Evolutionary conservation across 768 basidiomycete species (phyloP), one percentile per base, ranked within the genome.

Genomic region (Termitomyces sp.): DNA sequence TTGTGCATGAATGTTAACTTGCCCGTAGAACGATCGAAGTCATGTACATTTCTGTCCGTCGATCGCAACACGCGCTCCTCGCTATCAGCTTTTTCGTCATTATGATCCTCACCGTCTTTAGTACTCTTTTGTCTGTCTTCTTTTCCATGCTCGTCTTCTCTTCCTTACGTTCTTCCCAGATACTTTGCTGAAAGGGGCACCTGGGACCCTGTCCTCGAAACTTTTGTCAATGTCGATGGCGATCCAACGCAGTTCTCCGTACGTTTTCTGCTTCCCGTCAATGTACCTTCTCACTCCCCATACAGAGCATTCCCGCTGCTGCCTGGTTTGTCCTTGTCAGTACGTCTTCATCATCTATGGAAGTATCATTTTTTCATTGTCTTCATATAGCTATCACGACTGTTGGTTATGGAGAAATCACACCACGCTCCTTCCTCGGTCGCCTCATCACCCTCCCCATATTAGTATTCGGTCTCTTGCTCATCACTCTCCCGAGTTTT

Each of bases 121-220:
- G 92, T 60, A 95, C 93, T 0, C 75, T 94, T 14, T 67, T 95
- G 85, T 89, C 62, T 52, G 87, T 74, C 4, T 22, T 45, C 47
- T 11, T 5, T 5, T 13, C 5, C 8, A 2, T 1, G 13, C 47
- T 24, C 22, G 1, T 30, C 22, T 58, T 1, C 18, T 14, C 3
- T 6, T 26, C 52, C 14, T 28, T 49, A 35, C 30, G 33, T 35
- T 2, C 30, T 8, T 5, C 1, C 1, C 24, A 90, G 90, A 60
- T 95, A 94, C 67, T 96, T 96, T 65, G 87, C 87, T 2, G 94
- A 97, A 71, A 78, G 94, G 20, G 94, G 94, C 0, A 87, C 87
- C 1, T 97, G 94, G 94, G 93, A 95, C 60, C 82, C 83, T 7
- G 79, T 80, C 1, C 71, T 96, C 0, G 87, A 84, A 44, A 87